These are phyloP conservation scores for Fusarium pseudoanthophilum DNA, from an alignment of 2,329 filamentous ascomycete genomes.

Conservation along the genomic window DNA sequence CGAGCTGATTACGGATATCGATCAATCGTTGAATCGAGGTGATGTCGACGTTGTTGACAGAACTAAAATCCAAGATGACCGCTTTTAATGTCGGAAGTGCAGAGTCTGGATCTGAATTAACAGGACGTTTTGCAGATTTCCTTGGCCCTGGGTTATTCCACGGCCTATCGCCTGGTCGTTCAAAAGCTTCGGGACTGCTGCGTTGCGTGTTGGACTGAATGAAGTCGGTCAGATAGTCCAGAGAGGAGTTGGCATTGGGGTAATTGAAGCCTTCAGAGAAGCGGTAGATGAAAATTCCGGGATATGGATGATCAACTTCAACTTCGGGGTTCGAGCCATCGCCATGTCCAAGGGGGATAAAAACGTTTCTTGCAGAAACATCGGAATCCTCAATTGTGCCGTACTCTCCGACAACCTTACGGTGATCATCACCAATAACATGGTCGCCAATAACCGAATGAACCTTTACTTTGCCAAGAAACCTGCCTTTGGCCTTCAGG, in stretches of 20 bases:
- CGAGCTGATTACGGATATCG: constrained; percentile 93
- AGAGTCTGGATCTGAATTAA: constrained; percentile 50
- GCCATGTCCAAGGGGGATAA: constrained; percentile 85
- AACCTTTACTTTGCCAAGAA: constrained; percentile 75
- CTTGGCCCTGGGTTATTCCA: constrained; percentile 92
- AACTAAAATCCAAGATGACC: constrained; percentile 93
- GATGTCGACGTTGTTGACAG: constrained; percentile 93
- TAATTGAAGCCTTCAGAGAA: constrained; percentile 97
- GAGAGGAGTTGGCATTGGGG: constrained; percentile 88
- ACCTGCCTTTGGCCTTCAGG: constrained; percentile 82
- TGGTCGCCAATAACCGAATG: constrained; percentile 86
- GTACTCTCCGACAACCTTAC: constrained; percentile 61
- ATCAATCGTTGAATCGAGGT: constrained; percentile 93
- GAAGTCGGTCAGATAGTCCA: constrained; percentile 78
- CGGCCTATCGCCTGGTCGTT: constrained; percentile 78
- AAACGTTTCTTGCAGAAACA: constrained; percentile 76
- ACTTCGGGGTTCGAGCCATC: constrained; percentile 92
- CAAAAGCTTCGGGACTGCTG: constrained; percentile 75
- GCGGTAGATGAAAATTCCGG: constrained; percentile 94
- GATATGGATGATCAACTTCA: constrained; percentile 82
- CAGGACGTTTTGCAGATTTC: constrained; percentile 56
- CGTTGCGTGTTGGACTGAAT: constrained; percentile 79
- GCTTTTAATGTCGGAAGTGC: constrained; percentile 79
- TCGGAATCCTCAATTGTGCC: constrained; percentile 64
- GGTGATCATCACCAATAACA: constrained; percentile 70